These are phyloP conservation scores for Fusarium guadeloupense DNA, from an alignment of 2,329 filamentous ascomycete species.

Conservation along the genomic window DNA sequence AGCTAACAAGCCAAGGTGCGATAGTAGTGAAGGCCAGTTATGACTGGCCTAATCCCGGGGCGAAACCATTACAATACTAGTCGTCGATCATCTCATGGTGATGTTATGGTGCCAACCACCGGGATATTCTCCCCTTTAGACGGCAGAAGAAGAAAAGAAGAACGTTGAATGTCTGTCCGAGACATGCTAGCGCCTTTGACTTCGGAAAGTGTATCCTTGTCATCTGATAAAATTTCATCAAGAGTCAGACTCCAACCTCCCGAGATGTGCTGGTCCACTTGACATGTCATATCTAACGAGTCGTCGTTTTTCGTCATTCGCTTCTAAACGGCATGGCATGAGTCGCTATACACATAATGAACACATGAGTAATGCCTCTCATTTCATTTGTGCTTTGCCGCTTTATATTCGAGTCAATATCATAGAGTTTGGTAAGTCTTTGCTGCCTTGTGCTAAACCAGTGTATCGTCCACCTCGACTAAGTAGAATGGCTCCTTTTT, in stretches of 20 bases:
- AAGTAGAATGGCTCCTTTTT: too few relatives aligned
- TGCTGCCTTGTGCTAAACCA: too few relatives aligned
- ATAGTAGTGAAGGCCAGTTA: background rate
- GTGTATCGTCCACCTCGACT: too few relatives aligned
- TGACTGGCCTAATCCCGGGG: background rate
- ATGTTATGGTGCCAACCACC: slow-evolving; percentile 13
- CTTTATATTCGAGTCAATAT: too few relatives aligned
- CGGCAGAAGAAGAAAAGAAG: background rate
- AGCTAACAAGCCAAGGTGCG: background rate
- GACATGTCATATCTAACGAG: slow-evolving; percentile 21
- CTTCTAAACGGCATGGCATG: background rate
- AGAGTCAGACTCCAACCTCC: background rate
- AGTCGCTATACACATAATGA: background rate
- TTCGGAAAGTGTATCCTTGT: background rate
- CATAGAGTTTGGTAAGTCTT: too few relatives aligned
- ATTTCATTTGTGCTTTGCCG: background rate
- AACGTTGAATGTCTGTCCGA: slow-evolving; percentile 1
- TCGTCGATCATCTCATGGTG: slow-evolving; percentile 14
- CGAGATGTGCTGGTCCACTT: slow-evolving; percentile 1
- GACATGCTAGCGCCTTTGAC: background rate
- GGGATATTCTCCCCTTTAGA: slow-evolving; percentile 7
- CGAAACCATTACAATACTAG: background rate
- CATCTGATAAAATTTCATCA: background rate
- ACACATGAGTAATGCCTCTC: too few relatives aligned
- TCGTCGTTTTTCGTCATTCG: background rate